Conservation (phyloP, 441 rosid species). For the Theobroma grandiflorum region DNA sequence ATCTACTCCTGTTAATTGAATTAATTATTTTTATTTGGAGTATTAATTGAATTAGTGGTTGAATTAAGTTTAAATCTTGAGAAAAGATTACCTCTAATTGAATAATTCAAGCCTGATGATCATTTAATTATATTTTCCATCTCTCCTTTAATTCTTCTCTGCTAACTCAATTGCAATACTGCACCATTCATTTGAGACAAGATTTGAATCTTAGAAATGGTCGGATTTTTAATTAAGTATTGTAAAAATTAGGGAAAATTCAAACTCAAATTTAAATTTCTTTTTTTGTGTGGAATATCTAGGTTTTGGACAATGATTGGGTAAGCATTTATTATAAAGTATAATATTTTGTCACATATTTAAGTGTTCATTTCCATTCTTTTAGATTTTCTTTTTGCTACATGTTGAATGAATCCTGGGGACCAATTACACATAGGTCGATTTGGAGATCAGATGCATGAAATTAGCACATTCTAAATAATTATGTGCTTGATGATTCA, state of each 20-base stretch:
- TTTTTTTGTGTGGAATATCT: background rate
- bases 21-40: too few relatives aligned
- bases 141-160: background rate
- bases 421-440: conserved; percentile 3
- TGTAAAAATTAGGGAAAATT: background rate
- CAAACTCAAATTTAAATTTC: background rate
- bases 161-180: too few relatives aligned
- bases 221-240: background rate
- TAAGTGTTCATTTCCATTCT: background rate
- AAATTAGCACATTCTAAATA: background rate
- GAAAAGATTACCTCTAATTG: background rate
- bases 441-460: background rate
- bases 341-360: background rate
- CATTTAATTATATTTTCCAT: background rate
- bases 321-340: background rate
- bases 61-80: background rate
- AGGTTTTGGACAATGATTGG: background rate
- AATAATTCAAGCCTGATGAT: background rate
- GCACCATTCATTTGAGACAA: background rate
- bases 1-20: too few relatives aligned
- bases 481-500: conserved; percentile 6
- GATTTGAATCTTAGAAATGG: background rate
- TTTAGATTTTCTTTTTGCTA: background rate
- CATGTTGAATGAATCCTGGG: background rate
- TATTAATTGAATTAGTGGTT: too few relatives aligned